Evolutionary conservation across 2,329 filamentous ascomycete genomes (phyloP).

Genomic region (Chaetomiaceae sp.): DNA sequence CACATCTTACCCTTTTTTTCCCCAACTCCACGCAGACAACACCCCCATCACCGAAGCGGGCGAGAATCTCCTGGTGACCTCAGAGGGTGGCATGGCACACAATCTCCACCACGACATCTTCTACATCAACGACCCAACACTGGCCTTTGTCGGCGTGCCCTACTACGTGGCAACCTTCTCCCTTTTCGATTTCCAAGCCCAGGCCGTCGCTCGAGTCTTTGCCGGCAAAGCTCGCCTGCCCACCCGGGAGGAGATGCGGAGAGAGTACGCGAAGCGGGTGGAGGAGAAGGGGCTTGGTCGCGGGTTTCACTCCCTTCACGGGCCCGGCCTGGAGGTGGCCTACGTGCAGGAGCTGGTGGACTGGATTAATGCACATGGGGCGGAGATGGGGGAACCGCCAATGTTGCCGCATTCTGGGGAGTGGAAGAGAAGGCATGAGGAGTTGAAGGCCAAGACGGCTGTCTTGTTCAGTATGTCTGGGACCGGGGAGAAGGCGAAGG

Average conservation of each 20-base stretch:
- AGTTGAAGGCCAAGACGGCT: constrained; percentile 19
- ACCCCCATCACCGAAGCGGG: constrained; percentile 42
- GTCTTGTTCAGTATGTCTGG: no score
- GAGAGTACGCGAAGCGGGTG: constrained; percentile 32
- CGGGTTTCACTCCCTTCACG: constrained; percentile 36
- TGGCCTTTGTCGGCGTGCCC: constrained; percentile 61
- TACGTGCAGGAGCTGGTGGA: constrained; percentile 26
- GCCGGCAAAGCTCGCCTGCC: constrained; percentile 49
- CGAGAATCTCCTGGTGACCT: constrained; percentile 53
- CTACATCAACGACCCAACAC: constrained; percentile 62
- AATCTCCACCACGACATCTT: constrained; percentile 69
- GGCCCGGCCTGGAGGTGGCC: constrained; percentile 20
- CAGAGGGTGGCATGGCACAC: constrained; percentile 58
- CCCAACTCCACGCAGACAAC: constrained; percentile 40
- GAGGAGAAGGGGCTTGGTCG: constrained; percentile 32
- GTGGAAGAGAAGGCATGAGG: constrained; percentile 28
- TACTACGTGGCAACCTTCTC: constrained; percentile 65
- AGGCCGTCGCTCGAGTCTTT: constrained; percentile 54
- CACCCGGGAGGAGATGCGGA: constrained; percentile 34
- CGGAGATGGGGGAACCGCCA: constrained; percentile 22
- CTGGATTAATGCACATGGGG: constrained; percentile 28
- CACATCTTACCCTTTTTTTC: constrained; percentile 61
- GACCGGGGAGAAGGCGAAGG: no score
- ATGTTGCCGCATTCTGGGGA: constrained; percentile 33
- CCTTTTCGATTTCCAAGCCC: constrained; percentile 66